Evolutionary conservation across 2,329 filamentous ascomycete species (phyloP), one percentile per base, ranked within the genome.

Genomic region (Aspergillus sp.): DNA sequence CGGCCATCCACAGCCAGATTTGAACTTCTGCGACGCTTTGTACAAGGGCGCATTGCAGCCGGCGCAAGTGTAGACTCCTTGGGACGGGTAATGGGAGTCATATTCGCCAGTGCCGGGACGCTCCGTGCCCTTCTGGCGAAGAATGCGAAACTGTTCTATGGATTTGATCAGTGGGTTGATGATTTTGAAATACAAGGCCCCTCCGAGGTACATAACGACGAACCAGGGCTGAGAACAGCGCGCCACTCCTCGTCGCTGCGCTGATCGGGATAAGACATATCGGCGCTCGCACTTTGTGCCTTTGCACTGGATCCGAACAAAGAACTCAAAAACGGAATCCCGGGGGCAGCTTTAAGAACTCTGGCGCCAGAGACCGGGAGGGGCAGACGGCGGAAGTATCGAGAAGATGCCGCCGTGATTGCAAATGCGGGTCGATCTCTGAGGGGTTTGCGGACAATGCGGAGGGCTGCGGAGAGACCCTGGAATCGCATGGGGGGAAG

Each of bases 1-100:
- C 0, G 94, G 94, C 94, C 94, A 99, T 55, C 94, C 94, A 73
- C 94, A 99, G 40, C 91, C 90, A 16, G 89, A 95, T 73, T 89
- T 89, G 82, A 99, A 99, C 73, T 99, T 99, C 75, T 96, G 92
- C 57, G 82, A 82, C 24, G 94, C 92, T 72, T 86, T 93, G 82
- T 99, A 99, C 16, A 99, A 84, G 4, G 94, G 92, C 7, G 91
- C 82, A 24, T 86, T 73, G 79, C 94, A 99, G 48, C 84, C 94
- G 16, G 89, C 89, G 74, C 94, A 99, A 43, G 81, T 85, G 77
- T 97, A 99, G 50, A 90, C 82, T 52, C 94, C 95, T 4, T 81
- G 68, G 0, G 80, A 73, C 1, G 91, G 85, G 68, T 86, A 82
- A 78, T 96, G 91, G 71, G 93, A 90, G 77, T 99, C 87, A 71